phyloP scores from a whole-genome alignment of 2,329 filamentous ascomycete genomes.

The Talaromyces sp. region DNA sequence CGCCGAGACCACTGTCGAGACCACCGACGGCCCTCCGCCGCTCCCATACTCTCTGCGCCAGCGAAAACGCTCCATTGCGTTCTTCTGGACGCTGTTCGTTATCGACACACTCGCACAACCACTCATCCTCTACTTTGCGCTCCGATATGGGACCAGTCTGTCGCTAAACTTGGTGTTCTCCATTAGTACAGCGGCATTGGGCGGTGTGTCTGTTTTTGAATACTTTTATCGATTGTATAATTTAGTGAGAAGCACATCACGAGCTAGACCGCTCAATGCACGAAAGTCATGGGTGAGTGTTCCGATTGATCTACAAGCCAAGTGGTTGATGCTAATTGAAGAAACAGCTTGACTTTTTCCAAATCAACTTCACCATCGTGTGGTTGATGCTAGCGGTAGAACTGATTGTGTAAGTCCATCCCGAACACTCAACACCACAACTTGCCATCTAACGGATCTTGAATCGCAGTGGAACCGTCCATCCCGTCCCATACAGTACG shows the following conservation, averaged over 20 bases:
- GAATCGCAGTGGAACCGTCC: constrained; percentile 39
- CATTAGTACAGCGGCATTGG: constrained; percentile 40
- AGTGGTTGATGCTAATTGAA: not conserved
- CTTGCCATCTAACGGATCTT: not conserved
- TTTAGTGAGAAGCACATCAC: constrained; percentile 37
- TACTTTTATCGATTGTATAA: constrained; percentile 43
- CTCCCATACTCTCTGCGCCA: constrained; percentile 56
- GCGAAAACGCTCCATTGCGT: constrained; percentile 54
- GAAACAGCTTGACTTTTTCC: constrained; percentile 44
- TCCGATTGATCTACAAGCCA: not conserved
- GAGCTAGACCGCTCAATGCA: constrained; percentile 41
- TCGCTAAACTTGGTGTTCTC: constrained; percentile 44
- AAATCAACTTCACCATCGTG: constrained; percentile 46
- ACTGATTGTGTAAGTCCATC: constrained; percentile 39
- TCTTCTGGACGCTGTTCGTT: constrained; percentile 60
- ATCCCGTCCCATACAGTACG: constrained; percentile 39
- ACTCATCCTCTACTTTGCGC: constrained; percentile 58
- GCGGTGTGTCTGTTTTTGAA: constrained; percentile 43
- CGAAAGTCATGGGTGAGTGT: constrained; percentile 40
- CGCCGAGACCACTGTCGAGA: not conserved
- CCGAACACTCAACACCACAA: not conserved
- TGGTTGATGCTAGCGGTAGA: constrained; percentile 44
- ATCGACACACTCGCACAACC: constrained; percentile 59
- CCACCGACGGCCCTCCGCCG: constrained; percentile 40
- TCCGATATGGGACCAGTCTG: constrained; percentile 57